Base-by-base conservation (phyloP, 2,329 filamentous ascomycete genomes). In the Pyricularia grisea region DNA sequence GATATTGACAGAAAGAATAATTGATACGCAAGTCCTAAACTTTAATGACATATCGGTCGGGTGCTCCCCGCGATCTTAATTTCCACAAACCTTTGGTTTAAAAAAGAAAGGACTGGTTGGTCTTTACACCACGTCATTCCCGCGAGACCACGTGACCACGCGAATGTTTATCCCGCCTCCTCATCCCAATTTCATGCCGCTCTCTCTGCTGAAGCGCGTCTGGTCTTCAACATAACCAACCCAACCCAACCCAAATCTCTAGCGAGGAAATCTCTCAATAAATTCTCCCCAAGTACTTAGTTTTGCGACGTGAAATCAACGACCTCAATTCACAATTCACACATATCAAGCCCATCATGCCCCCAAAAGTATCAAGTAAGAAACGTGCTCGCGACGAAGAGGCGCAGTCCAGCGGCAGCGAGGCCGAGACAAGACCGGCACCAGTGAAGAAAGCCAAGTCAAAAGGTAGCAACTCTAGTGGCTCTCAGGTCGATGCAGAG, bases 381-480 rank as follows among this genome's bases (percentile, higher is more conserved):
- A 81, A 80, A 74, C 78, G 79, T 71, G 65, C 74, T 73, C 60
- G 76, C 76, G 27, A 75, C 71, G 73, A 75, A 66, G 74, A 74
- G n/a, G 77, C 78, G 64, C 74, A 77, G 65, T 73, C 74, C 69
- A 76, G 78, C 66, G 72, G 78, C 63, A 74, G 76, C 71, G 75
- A 84, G 83, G 75, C 30, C n/a, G 67, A 60, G 7, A n/a, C n/a
- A 23, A 60, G 23, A 27, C 79, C 82, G 69, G 72, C 79, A 70
- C 67, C 67, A 3, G 55, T 60, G n/a, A 87, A 87, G 78, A 85
- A 84, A 73, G 77, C 74, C 65, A 83, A 83, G 75, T 63, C 68
- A 28, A 75, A 74, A 68, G 36, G 20, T 30, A 63, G 30, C 33
- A n/a, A 12, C 2, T 7, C 36, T 23, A n/a, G 55, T 33, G 60